Conservation (phyloP, 129 eudicot species). For the Tagetes patula region DNA sequence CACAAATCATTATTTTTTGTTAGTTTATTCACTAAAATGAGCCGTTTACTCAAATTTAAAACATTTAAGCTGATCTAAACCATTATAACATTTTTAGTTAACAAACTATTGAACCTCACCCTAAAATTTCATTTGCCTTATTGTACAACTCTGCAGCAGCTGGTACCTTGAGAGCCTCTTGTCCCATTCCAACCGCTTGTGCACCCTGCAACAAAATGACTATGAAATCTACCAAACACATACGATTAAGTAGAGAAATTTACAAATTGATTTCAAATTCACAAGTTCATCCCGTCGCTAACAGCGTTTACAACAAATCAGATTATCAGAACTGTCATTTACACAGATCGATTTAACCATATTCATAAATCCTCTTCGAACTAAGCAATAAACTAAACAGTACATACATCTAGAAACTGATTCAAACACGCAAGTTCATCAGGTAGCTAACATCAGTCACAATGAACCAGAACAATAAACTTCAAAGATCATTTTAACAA, state of each 20-base stretch:
- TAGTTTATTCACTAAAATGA: background rate
- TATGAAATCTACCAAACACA: background rate
- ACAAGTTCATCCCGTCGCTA: background rate
- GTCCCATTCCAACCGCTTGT: conserved; percentile 97
- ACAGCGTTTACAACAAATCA: background rate
- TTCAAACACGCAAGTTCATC: too few relatives aligned
- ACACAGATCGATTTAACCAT: background rate
- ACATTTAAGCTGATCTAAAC: conserved; percentile 16
- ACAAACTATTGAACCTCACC: conserved; percentile 44
- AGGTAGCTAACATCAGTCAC: too few relatives aligned
- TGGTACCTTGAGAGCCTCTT: conserved; percentile 84
- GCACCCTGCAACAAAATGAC: conserved; percentile 67
- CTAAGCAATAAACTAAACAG: background rate
- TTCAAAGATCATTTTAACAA: too few relatives aligned
- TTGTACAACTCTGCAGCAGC: conserved; percentile 86
- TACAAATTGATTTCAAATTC: background rate
- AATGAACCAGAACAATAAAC: too few relatives aligned
- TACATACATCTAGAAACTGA: too few relatives aligned
- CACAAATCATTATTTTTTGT: background rate
- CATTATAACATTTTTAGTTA: background rate
- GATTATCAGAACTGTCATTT: background rate
- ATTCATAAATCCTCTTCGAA: conserved; percentile 1
- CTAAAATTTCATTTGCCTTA: conserved; percentile 82
- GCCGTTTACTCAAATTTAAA: background rate
- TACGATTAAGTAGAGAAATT: background rate